phyloP scores from a whole-genome alignment of 805 yeast species.

The Pichia californica region DNA sequence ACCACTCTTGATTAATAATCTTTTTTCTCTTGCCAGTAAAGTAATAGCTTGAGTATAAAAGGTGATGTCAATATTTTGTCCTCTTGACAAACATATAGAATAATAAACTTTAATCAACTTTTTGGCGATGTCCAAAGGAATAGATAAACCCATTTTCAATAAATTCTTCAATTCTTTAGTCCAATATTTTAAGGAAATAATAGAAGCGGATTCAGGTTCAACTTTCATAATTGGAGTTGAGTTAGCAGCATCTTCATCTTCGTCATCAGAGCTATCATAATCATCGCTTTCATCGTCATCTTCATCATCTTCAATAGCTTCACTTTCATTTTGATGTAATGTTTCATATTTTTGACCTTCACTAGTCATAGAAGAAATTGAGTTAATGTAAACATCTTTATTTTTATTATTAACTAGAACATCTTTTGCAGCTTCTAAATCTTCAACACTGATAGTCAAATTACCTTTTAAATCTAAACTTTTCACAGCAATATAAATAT shows the following conservation, averaged over 20 bases:
- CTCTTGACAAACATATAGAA: constrained; percentile 62
- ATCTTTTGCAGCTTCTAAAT: constrained; percentile 41
- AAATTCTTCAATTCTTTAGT: constrained; percentile 78
- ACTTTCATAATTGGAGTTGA: constrained; percentile 51
- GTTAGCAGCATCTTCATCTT: constrained; percentile 33
- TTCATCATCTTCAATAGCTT: constrained; percentile 33
- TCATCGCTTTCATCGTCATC: constrained; percentile 33
- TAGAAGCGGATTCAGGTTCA: constrained; percentile 62
- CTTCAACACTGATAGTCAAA: constrained; percentile 60
- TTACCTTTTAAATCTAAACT: constrained; percentile 71
- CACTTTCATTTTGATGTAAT: constrained; percentile 20
- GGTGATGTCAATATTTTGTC: constrained; percentile 57
- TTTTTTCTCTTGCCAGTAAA: constrained; percentile 44
- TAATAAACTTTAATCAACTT: constrained; percentile 64
- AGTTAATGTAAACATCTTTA: constrained; percentile 46
- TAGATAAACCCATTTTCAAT: constrained; percentile 67
- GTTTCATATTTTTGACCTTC: constrained; percentile 29
- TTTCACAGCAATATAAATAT: constrained; percentile 69
- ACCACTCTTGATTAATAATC: constrained; percentile 34
- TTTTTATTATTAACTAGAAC: constrained; percentile 26
- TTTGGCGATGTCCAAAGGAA: constrained; percentile 62
- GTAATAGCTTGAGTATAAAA: constrained; percentile 59
- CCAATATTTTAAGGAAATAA: constrained; percentile 76
- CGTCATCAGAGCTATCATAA: constrained; percentile 29
- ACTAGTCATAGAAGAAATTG: constrained; percentile 32